Conservation (phyloP, 2,329 filamentous ascomycete species). For the Fusarium virguliforme region DNA sequence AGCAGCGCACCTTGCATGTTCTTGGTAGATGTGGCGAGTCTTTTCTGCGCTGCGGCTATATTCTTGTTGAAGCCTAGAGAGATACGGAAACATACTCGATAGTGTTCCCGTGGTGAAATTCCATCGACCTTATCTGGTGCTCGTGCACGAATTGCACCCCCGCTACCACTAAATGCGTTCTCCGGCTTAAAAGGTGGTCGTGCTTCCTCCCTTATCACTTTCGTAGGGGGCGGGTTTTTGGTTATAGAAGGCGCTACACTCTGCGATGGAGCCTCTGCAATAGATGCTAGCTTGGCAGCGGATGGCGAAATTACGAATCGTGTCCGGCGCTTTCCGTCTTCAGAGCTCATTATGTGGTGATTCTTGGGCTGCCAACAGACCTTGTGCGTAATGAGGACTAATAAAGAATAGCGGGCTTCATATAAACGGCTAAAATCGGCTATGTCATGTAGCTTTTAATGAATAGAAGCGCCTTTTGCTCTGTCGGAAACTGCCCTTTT, state of each 20-base stretch:
- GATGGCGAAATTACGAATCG: slow-evolving; percentile 1
- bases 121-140: neutral
- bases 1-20: neutral
- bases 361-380: neutral
- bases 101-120: neutral
- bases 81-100: neutral
- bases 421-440: neutral
- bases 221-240: neutral
- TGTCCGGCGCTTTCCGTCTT: neutral
- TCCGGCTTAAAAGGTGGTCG: neutral
- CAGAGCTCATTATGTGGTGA: neutral
- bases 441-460: neutral
- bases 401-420: neutral
- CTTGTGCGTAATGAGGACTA: neutral
- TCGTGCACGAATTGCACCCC: neutral
- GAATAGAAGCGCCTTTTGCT: neutral
- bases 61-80: neutral
- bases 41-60: neutral
- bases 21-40: neutral
- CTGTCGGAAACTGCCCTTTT: neutral
- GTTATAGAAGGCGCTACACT: neutral
- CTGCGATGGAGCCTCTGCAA: neutral
- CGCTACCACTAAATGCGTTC: neutral
- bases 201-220: neutral
- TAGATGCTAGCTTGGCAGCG: neutral